A percentile compares a stretch with the other conserved stretches of the same genome.
phyloP scores from a whole-genome alignment of 495 filamentous ascomycete species.

The Opeltia flavorubescens region DNA sequence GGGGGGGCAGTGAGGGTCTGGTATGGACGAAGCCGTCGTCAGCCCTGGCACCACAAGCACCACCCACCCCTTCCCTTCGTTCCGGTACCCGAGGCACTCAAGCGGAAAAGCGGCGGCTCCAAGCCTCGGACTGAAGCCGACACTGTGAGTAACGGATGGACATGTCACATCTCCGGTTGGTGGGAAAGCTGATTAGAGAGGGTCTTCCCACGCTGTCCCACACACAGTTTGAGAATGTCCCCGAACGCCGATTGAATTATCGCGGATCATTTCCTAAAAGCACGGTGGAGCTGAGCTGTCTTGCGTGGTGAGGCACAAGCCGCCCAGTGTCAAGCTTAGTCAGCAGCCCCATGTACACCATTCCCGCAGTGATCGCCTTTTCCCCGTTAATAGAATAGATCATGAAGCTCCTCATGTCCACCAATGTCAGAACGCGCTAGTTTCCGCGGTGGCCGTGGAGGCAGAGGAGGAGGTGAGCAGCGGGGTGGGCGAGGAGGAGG shows the following conservation, averaged over 20 bases:
- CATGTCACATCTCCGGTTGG: no score
- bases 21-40: neutral
- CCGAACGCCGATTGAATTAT: no score
- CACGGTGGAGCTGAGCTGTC: no score
- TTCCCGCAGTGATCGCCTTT: neutral
- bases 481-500: constrained; percentile 35
- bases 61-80: constrained; percentile 7
- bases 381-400: no score
- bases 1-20: constrained; percentile 11
- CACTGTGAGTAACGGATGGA: no score
- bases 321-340: constrained; percentile 8
- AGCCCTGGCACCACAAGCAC: constrained; percentile 5
- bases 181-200: no score
- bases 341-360: neutral
- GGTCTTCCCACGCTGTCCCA: no score
- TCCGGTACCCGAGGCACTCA: no score
- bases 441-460: constrained; percentile 41
- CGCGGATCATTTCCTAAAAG: no score
- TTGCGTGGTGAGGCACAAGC: no score
- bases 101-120: neutral
- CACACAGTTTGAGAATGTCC: no score
- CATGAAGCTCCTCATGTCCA: constrained; percentile 7
- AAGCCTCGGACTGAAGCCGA: neutral
- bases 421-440: constrained; percentile 56
- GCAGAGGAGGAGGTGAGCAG: constrained; percentile 29